Conservation (phyloP, 2,329 filamentous ascomycete species). For the Exophiala calicioides region DNA sequence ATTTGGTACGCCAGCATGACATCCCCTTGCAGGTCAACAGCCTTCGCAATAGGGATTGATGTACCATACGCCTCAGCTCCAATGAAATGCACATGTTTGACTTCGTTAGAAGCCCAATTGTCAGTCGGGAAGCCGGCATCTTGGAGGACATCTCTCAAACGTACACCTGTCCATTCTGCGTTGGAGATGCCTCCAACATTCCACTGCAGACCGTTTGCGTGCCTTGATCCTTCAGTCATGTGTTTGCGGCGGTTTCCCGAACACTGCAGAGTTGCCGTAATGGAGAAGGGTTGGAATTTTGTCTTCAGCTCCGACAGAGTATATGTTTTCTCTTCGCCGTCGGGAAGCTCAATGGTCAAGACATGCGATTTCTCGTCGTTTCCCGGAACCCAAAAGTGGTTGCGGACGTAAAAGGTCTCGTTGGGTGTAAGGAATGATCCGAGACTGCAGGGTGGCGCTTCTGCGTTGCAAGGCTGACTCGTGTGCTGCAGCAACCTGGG, state of each 20-base stretch:
- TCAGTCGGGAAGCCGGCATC: constrained; percentile 55
- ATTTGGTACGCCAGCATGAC: constrained; percentile 65
- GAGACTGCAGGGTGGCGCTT: constrained; percentile 56
- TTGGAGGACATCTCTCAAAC: constrained; percentile 56
- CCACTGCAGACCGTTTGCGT: constrained; percentile 63
- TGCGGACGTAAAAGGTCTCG: constrained; percentile 60
- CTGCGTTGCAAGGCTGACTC: constrained; percentile 61
- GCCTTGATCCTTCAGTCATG: constrained; percentile 55
- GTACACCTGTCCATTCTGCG: constrained; percentile 60
- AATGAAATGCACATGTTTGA: constrained; percentile 59
- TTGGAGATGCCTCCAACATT: constrained; percentile 61
- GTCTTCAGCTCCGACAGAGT: constrained; percentile 56
- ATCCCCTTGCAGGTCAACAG: constrained; percentile 62
- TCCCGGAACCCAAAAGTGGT: constrained; percentile 65
- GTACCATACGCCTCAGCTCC: constrained; percentile 61
- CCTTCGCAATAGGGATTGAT: constrained; percentile 61
- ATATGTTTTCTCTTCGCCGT: constrained; percentile 56
- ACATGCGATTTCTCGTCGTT: constrained; percentile 46
- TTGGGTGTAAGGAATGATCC: constrained; percentile 57
- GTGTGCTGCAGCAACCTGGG: constrained; percentile 54
- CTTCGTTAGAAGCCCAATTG: constrained; percentile 36
- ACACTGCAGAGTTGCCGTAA: constrained; percentile 61
- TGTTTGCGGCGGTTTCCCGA: constrained; percentile 61
- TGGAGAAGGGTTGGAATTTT: constrained; percentile 50
- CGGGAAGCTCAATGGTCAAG: constrained; percentile 58